Evolutionary conservation across 2,329 filamentous ascomycete species (phyloP), one percentile per base, ranked within the genome.

Genomic region (Botrytis aclada): DNA sequence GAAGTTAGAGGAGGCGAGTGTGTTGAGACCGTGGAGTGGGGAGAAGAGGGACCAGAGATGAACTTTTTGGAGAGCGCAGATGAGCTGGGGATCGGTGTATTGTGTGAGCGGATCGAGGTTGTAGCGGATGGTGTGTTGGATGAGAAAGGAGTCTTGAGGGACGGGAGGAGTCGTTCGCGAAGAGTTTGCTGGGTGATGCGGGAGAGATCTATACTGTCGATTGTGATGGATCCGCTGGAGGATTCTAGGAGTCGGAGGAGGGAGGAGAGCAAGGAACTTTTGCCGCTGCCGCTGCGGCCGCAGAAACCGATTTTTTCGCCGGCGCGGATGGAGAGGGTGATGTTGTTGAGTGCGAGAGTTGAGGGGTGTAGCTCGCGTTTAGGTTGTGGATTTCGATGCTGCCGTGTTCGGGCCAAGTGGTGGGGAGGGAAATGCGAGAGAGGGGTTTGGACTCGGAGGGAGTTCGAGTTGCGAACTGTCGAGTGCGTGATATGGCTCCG

Each of bases 241-340:
- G 82, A 77, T 18, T 86, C 82, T 22, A 87, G 77, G 74, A 88
- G 82, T 25, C 85, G 82, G 47, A 88, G 83, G 4, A 88, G 78
- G 0, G 84, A 80, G 10, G 85, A 80, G 1, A 87, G 79, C 0
- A 88, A 79, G 0, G 81, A 80, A 41, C 80, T 82, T 71, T 84
- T 84, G 3, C 83, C 83, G 70, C 34, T 43, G 54, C 79, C 79
- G 18, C 77, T 76, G 2, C 78, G 74, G 51, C 73, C 74, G n/a
- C 72, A 74, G 1, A 76, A 74, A 1, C 65, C 76, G 8, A 76
- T 63, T 66, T 81, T 82, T 71, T 82, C 77, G 3, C 81, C 80
- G 1, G 80, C 51, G 0, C 66, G 29, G 32, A 83, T 80, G 1
- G 71, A 69, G 20, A 83, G 77, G 8, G 65, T 64, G 51, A 83